Evolutionary conservation across 495 filamentous ascomycete genomes (phyloP).

Genomic region (Lentithecium fluviatile): DNA sequence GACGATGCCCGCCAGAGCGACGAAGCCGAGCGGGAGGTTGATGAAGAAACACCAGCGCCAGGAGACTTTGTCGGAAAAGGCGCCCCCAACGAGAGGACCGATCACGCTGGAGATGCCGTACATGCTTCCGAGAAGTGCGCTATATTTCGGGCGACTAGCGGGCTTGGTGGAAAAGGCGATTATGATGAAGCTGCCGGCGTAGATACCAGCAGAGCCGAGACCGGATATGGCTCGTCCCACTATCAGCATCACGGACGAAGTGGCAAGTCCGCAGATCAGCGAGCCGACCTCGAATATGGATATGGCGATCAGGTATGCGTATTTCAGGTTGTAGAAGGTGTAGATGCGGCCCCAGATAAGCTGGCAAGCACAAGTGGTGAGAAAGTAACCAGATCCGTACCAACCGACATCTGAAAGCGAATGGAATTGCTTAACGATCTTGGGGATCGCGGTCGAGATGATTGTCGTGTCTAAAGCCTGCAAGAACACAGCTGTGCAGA

Average conservation of each 20-base stretch:
- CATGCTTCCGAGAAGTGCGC: conserved; percentile 45
- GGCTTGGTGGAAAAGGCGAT: conserved; percentile 40
- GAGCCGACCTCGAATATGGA: conserved; percentile 33
- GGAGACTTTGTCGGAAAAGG: conserved; percentile 45
- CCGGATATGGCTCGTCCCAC: conserved; percentile 36
- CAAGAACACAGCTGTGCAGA: conserved; percentile 33
- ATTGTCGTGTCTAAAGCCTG: conserved; percentile 62
- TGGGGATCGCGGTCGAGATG: conserved; percentile 79
- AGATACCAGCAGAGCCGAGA: conserved; percentile 36
- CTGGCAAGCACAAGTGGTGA: conserved; percentile 58
- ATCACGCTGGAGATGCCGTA: conserved; percentile 47
- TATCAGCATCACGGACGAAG: conserved; percentile 32
- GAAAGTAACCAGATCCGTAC: conserved; percentile 70
- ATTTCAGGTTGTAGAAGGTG: conserved; percentile 46
- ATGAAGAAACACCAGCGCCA: conserved; percentile 59
- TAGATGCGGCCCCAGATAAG: conserved; percentile 44
- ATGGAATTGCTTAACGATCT: conserved; percentile 74
- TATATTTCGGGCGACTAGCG: conserved; percentile 42
- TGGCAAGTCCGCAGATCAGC: conserved; percentile 30
- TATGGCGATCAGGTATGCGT: conserved; percentile 28
- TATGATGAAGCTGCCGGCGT: conserved; percentile 38
- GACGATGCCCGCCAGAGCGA: conserved; percentile 42
- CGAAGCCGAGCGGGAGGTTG: conserved; percentile 53
- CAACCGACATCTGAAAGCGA: conserved; percentile 73
- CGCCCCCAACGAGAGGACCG: conserved; percentile 53